Evolutionary conservation across 2,329 filamentous ascomycete genomes (phyloP), one percentile per base, ranked within the genome.

Genomic region (Exophiala sp.): DNA sequence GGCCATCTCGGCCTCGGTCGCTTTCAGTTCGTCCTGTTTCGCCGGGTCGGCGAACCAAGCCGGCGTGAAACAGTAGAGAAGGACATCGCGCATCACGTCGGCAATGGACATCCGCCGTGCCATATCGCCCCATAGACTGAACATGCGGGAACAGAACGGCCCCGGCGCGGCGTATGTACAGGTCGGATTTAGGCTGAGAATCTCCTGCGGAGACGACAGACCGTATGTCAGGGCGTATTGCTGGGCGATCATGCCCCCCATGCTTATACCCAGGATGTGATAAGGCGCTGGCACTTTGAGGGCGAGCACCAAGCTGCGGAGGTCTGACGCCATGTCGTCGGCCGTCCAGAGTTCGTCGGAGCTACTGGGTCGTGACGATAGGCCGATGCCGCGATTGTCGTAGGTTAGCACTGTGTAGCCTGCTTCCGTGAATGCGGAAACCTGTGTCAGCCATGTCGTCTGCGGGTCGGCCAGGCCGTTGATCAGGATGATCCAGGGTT

Each of bases 211-310:
- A n/a, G 44, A 16, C 11, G 36, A 12, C 14, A 14, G 24, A 11
- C 47, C 29, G 32, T 57, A 47, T 5, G 12, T 41, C 35, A 54
- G 42, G 2, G 55, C 47, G 38, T 54, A 57, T 5, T 24, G 33
- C 38, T 57, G 55, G 16, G 55, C 50, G 34, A 57, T 57, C 55
- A 57, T 57, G 10, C 55, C 55, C 16, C 55, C 55, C 55, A 57
- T 57, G 16, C 33, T 41, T 14, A 54, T 47, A 11, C 55, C 55
- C 9, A 57, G 16, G 47, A 57, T 18, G 43, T 57, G 55, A 12
- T 50, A 53, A 9, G 48, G 43, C 11, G 36, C 32, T 14, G 20
- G 45, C 21, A 57, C 24, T 5, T 36, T 34, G 1, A 57, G 42
- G 7, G 24, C 12, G 5, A 10, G 33, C 41, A 57, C 34, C 29